phyloP scores from a whole-genome alignment of 1,284 basidiomycete species.

The Coniophora puteana region DNA sequence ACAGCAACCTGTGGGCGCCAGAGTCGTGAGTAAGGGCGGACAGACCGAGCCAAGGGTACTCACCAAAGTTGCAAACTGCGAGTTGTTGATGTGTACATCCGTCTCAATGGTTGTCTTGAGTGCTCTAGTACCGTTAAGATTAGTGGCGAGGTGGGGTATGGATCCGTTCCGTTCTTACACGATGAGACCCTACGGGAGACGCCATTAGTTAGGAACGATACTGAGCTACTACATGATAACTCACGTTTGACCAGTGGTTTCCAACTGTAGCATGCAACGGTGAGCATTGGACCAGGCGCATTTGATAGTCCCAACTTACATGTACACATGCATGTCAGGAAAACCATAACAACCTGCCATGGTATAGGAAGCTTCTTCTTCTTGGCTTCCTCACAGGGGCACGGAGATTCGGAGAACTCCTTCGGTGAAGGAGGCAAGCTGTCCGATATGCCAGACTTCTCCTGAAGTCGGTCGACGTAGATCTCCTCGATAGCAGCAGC shows the following conservation, averaged over 20 bases:
- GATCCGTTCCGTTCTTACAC: conserved; percentile 24
- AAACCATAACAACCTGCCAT: conserved; percentile 25
- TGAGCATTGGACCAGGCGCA: conserved; percentile 4
- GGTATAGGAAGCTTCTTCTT: conserved; percentile 19
- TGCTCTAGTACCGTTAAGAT: conserved; percentile 20
- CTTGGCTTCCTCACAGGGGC: too few species aligned
- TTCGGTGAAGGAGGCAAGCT: too few species aligned
- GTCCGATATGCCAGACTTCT: too few species aligned
- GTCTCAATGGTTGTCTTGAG: conserved; percentile 43
- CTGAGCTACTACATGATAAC: conserved; percentile 7
- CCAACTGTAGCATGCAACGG: conserved; percentile 29
- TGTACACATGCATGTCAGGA: conserved; percentile 29
- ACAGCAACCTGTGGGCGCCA: conserved; percentile 29
- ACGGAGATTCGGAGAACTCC: too few species aligned
- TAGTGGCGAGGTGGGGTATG: background rate
- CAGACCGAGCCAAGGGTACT: conserved; percentile 4
- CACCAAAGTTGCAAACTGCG: conserved; percentile 40
- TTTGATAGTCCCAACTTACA: conserved; percentile 19
- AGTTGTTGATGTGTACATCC: conserved; percentile 42
- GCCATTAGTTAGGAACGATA: background rate
- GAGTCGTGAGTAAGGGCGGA: background rate
- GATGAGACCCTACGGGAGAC: conserved; percentile 33
- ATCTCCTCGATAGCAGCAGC: too few species aligned
- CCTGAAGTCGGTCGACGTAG: too few species aligned
- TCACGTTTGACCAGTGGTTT: conserved; percentile 44